A percentile compares a stretch with the other conserved stretches of the same genome.
phyloP scores from a whole-genome alignment of 1,284 basidiomycete species.

The Fistulinella staudtii region DNA sequence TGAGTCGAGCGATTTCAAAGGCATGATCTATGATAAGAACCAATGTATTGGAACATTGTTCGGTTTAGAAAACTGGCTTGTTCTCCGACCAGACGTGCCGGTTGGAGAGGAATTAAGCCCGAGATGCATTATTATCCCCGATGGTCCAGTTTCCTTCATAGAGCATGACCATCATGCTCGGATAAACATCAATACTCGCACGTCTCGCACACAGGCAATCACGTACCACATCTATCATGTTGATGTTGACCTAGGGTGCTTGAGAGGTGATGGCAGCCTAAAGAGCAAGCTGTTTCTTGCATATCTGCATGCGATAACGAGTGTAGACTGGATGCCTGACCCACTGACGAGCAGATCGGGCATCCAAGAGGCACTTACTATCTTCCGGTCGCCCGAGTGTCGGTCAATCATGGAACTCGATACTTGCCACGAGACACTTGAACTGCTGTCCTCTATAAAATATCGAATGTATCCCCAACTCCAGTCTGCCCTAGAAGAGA shows the following conservation, averaged over 20 bases:
- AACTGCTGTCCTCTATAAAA: neutral
- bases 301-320: conserved; percentile 27
- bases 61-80: conserved; percentile 35
- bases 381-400: conserved; percentile 37
- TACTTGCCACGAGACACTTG: neutral
- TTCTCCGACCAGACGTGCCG: conserved; percentile 23
- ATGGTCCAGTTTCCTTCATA: neutral
- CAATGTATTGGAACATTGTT: conserved; percentile 21
- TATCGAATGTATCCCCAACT: neutral
- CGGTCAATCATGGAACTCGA: conserved; percentile 37
- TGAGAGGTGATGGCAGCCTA: neutral
- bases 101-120: neutral
- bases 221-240: neutral
- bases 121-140: neutral
- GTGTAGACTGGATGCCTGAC: conserved; percentile 34
- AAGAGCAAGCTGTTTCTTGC: neutral
- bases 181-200: too few relatives aligned
- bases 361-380: conserved; percentile 42
- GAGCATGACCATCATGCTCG: conserved; percentile 1
- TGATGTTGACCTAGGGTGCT: neutral
- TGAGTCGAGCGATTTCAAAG: conserved; percentile 26
- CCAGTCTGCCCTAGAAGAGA: neutral
- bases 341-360: conserved; percentile 44
- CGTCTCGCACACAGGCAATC: neutral
- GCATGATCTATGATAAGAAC: conserved; percentile 16